Evolutionary conservation across 1,284 basidiomycete species (phyloP), one percentile per base, ranked within the genome.

Genomic region (Cryptococcus deneoformans): DNA sequence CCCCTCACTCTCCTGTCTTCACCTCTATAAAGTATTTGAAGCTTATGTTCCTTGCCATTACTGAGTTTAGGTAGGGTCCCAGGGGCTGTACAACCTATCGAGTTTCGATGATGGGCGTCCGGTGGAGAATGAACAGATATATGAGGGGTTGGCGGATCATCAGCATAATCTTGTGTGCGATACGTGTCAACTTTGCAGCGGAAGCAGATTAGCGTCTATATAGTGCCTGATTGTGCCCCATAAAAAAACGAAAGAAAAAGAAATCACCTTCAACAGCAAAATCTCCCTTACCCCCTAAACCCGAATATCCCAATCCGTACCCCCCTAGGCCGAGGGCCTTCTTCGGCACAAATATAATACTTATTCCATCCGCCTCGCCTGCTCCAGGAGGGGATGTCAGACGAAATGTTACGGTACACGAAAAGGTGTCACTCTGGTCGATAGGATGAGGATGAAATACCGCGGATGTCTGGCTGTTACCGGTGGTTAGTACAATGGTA

Each of bases 71-170:
- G 75, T 11, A 75, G 54, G 20, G 46, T 39, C 6, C 59, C 60
- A 12, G 66, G 55, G 11, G 53, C 42, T 2, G 72, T 70, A 46
- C 68, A 69, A 2, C 63, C 64, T 9, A 74, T 54, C 1, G 68
- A 63, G 50, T 69, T 43, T 3, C 59, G 60, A 50, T 76, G 75
- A 56, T 76, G 75, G 0, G 73, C 67, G 46, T 70, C 51, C 1
- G 71, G 67, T 6, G 75, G 75, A 6, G 62, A 68, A 52, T 76
- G 75, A 8, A 76, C 55, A 1, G 75, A 75, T 47, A 76, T 68
- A 50, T 76, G 75, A 0, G 75, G 75, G 5, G 64, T 64, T 1
- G 70, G 68, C 1, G 75, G 75, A 50, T 76, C 75, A 24, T 61
- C 58, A 9, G 73, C 67, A n/a, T 50, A 42, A 53, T 70, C 66